Base-by-base conservation (phyloP, 164 flowering plant species). In the Protea cynaroides region DNA sequence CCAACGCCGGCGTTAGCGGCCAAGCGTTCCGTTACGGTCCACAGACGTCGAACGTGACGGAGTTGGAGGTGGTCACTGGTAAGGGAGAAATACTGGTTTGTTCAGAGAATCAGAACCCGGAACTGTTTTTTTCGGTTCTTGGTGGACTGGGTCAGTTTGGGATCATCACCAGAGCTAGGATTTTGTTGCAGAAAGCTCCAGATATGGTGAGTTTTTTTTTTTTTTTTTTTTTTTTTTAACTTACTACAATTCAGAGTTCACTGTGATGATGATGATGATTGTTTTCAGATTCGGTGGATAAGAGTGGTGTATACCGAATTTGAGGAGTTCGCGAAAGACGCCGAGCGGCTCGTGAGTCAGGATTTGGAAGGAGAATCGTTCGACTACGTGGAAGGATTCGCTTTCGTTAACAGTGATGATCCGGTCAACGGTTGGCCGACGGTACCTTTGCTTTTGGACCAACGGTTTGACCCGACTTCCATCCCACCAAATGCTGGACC, bases 71-170 rank as follows among this genome's bases (percentile, higher is more conserved):
- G 25, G 97, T 90, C 2, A 88, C 96, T 11, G 98, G 98, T 0
- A 83, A 76, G 23, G 96, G 90, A 13, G 96, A 93, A 0, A 63
- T 59, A 0, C 1, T 78, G 0, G 58, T 74, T 13, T 93, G 97
- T 69, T 84, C 92, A 0, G 68, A 76, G 8, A 37, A 18, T 1
- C 59, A 76, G 11, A 83, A 88, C 61, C 59, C 88, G 0, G 90
- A 90, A 1, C 75, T 93, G 10, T 93, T 87, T 54, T 82, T 78
- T 50, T 68, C 70, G 0, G 93, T 66, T 6, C 88, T 93, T 1
- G 97, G 98, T 11, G 98, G 98, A 9, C 80, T 93, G 3, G 98
- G 98, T 1, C 98, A 93, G 77, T 87, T 90, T 54, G 98, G 97
- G 7, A 75, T 93, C 66, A 85, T 93, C 64, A 90, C 97, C 62